Conservation (phyloP, 192 early-diverging fungal genomes). For the Bifiguratus adelaidae region DNA sequence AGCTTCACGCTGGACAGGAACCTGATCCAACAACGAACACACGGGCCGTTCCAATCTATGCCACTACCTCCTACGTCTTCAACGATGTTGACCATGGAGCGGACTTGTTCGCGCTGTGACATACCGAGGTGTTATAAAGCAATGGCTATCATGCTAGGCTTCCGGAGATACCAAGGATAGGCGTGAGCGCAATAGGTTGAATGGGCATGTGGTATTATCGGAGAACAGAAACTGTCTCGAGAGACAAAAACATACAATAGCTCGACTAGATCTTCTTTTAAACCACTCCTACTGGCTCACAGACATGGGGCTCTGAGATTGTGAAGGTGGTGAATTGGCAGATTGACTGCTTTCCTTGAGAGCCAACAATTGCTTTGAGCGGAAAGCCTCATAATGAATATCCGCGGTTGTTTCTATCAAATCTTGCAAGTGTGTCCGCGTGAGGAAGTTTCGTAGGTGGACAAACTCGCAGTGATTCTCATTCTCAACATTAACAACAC, state of each 20-base stretch:
- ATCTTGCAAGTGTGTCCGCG: slow-evolving; percentile 90
- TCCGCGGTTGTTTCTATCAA: slow-evolving; percentile 90
- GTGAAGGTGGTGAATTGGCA: slow-evolving; percentile 4
- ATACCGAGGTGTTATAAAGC: too few relatives aligned
- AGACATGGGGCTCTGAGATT: not conserved
- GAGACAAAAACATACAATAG: too few relatives aligned
- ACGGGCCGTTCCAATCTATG: slow-evolving; percentile 87
- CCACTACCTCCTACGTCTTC: slow-evolving; percentile 79
- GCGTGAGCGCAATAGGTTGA: too few relatives aligned
- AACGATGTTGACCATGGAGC: slow-evolving; percentile 71
- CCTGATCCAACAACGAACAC: slow-evolving; percentile 57
- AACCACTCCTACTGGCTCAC: not conserved
- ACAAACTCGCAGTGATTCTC: slow-evolving; percentile 95
- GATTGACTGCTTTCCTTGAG: slow-evolving; percentile 40
- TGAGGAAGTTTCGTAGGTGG: slow-evolving; percentile 87
- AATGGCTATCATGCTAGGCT: too few relatives aligned
- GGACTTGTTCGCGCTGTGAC: slow-evolving; percentile 64
- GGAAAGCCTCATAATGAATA: slow-evolving; percentile 95
- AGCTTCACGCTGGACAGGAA: slow-evolving; percentile 77
- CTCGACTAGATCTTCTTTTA: too few relatives aligned
- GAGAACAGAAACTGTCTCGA: too few relatives aligned
- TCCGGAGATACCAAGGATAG: too few relatives aligned
- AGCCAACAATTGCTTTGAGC: slow-evolving; percentile 57
- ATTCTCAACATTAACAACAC: slow-evolving; percentile 90
- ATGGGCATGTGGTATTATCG: too few relatives aligned